Evolutionary conservation across 1,284 basidiomycete genomes (phyloP), one percentile per base, ranked within the genome.

Genomic region (Pseudozyma sp.): DNA sequence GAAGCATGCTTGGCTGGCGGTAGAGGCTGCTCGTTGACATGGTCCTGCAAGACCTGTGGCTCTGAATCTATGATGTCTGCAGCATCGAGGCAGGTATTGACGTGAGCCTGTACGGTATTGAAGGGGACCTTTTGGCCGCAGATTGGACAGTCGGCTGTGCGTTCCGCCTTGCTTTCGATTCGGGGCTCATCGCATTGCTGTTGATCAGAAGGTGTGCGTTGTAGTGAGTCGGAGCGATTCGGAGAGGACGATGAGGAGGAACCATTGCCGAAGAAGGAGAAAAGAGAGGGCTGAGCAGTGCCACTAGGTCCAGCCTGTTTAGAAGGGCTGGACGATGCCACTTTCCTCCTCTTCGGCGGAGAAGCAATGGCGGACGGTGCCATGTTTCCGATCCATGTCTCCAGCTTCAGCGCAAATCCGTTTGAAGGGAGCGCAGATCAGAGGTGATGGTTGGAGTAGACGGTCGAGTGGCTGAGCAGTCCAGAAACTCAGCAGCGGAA

Each of bases 81-180:
- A 17, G 72, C 57, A 39, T 77, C 75, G 29, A 77, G 61, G 40
- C 75, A 77, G 11, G 60, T 52, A 43, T 73, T 70, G 63, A 73
- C 75, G 17, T 77, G 75, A n/a, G 70, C 70, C 16, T 73, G 57
- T 7, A 77, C 58, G 2, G 64, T 69, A 40, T 67, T 67, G 58
- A 70, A 74, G 0, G 67, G 64, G 2, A 73, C 60, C 31, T 55
- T 54, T 19, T 55, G 57, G 24, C 31, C 34, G 45, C 75, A 77
- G 24, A 77, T 64, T 5, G 75, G 75, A 35, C 75, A 77, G 14
- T 70, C 72, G 14, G 62, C 55, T 4, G 56, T 58, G 33, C 58
- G 44, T 16, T 55, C 47, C 2, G 55, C 10, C 37, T 69, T 69
- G 17, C 4, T 7, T 1, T 60, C 53, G 5, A 9, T 8, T 8